Percentiles rank a stretch among this genome's conserved stretches.
Conservation (phyloP, 768 basidiomycete genomes). For the Tulasnella sp. region DNA sequence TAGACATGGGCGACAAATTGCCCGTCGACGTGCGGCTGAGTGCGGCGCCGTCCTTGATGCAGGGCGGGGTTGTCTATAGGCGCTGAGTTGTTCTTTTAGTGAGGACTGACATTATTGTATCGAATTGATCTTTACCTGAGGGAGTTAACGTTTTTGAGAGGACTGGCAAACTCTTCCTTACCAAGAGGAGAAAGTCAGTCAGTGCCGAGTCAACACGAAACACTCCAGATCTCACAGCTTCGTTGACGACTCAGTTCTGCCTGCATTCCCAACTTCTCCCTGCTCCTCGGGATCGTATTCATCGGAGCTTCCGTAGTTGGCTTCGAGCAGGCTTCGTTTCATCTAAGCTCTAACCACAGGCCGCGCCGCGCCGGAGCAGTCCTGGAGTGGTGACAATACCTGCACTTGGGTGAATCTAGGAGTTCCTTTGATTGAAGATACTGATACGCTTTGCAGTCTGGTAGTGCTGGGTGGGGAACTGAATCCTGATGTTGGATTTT, state of each 20-base stretch:
- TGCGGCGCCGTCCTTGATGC: slow-evolving; percentile 74
- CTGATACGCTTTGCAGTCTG: too few relatives aligned
- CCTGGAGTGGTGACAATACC: too few relatives aligned
- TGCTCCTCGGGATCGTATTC: slow-evolving; percentile 24
- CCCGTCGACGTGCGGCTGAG: slow-evolving; percentile 70
- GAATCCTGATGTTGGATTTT: too few relatives aligned
- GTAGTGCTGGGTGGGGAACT: too few relatives aligned
- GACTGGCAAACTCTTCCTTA: background rate
- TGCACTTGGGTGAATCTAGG: too few relatives aligned
- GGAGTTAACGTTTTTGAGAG: background rate
- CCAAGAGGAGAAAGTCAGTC: background rate
- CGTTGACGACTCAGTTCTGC: background rate
- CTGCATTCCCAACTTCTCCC: background rate
- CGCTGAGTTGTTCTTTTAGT: background rate
- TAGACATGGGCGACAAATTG: slow-evolving; percentile 76
- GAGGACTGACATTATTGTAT: background rate
- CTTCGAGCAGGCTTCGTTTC: slow-evolving; percentile 20
- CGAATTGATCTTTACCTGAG: background rate
- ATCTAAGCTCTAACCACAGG: too few relatives aligned
- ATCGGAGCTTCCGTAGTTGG: slow-evolving; percentile 41
- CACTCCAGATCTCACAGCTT: background rate
- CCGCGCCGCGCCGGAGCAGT: too few relatives aligned
- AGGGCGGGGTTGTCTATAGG: slow-evolving; percentile 62
- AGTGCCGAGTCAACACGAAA: background rate
- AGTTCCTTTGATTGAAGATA: too few relatives aligned